Evolutionary conservation across 2,329 filamentous ascomycete genomes (phyloP).

Genomic region (Colletotrichum spaethianum): DNA sequence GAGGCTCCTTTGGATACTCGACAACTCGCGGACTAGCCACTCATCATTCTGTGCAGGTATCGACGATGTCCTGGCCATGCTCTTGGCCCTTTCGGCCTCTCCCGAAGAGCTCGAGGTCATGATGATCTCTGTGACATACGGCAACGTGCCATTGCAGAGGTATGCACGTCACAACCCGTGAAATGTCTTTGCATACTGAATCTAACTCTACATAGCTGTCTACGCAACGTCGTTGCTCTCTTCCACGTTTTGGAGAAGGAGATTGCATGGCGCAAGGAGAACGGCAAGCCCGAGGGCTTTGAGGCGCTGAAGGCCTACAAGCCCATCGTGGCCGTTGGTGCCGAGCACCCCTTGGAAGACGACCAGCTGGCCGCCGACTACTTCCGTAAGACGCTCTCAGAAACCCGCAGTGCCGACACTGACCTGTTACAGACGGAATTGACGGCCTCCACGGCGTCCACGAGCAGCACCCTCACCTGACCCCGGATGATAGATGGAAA

Average conservation of each 20-base stretch:
- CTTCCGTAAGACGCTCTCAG: constrained; percentile 77
- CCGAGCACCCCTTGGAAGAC: constrained; percentile 87
- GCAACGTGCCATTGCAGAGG: constrained; percentile 91
- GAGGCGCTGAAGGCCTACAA: constrained; percentile 79
- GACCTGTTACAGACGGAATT: constrained; percentile 70
- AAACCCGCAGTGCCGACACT: not conserved
- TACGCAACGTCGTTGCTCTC: constrained; percentile 89
- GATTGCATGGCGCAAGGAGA: constrained; percentile 82
- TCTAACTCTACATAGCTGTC: constrained; percentile 69
- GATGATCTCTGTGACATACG: constrained; percentile 91
- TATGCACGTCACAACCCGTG: constrained; percentile 52
- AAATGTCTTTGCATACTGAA: not conserved
- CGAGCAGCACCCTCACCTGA: constrained; percentile 80
- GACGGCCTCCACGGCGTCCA: constrained; percentile 87
- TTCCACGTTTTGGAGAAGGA: constrained; percentile 96
- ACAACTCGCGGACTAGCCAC: not conserved
- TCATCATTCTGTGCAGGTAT: constrained; percentile 69
- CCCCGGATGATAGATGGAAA: constrained; percentile 81
- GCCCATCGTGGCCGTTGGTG: constrained; percentile 88
- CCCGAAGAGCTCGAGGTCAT: constrained; percentile 88
- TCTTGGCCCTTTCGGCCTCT: constrained; percentile 86
- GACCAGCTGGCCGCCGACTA: constrained; percentile 85
- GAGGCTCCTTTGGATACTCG: constrained; percentile 44
- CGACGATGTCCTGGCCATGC: constrained; percentile 90
- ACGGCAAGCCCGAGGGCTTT: constrained; percentile 79